Base-by-base conservation (phyloP, 305 asterid genomes). In the Lippia alba region DNA sequence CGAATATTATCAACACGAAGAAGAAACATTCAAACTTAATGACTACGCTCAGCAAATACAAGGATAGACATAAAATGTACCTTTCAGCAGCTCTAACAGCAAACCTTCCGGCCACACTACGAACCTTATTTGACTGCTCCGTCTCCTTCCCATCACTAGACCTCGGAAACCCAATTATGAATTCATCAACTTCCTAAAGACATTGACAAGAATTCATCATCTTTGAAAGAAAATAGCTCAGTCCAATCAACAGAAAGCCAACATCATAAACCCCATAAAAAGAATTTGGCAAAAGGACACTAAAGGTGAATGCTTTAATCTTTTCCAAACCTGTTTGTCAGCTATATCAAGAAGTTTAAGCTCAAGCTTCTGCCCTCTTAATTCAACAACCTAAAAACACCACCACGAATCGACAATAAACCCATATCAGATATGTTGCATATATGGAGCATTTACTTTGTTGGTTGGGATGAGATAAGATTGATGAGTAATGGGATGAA, bases 51-150 rank as follows among this genome's bases (percentile, higher is more conserved):
- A 36, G 41, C 5, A 8, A 2, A 36, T 4, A 36, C 2, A 53
- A 15, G 32, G 32, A 18, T 6, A 32, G 36, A 16, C 32, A 54
- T 14, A 1, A 3, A 51, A 65, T 44, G 8, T 56, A 92, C 98
- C 96, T 87, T 79, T 93, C 92, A 36, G 99, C 96, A 71, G 97
- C 97, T 70, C 89, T 85, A 76, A 81, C 88, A 11, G 96, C 96
- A 76, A 94, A 72, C 82, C 99, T 81, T 64, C 97, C 97, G 10
- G 89, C 96, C 32, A 94, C 90, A 56, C 96, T 91, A 8, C 97
- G 92, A 45, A 94, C 97, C 78, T 91, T 91, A 74, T 94, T 91
- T 0, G 96, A 94, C 65, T 94, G 99, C 51, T 77, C 82, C 1
- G 97, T 91, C 82, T 91, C 99, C 77, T 64, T 84, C 69, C 97